Conservation (phyloP, 495 filamentous ascomycete genomes). For the Acidomyces sp. region DNA sequence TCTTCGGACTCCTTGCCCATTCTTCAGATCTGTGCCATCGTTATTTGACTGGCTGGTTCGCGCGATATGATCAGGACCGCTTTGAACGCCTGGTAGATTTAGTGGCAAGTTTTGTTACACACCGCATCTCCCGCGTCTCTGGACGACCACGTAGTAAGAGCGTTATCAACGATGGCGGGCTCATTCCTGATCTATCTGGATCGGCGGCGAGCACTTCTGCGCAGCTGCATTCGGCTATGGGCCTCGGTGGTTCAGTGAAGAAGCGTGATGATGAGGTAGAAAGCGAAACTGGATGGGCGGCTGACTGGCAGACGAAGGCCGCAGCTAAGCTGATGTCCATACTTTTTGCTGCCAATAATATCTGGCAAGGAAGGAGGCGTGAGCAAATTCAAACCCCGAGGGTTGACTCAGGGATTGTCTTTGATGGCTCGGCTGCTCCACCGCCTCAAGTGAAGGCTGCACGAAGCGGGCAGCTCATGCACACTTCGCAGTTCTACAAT, state of each 20-base stretch:
- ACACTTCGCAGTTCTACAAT: slow-evolving; percentile 79
- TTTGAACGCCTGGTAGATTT: slow-evolving; percentile 66
- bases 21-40: slow-evolving; percentile 64
- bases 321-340: slow-evolving; percentile 71
- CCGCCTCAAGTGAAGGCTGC: slow-evolving; percentile 27
- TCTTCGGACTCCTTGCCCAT: slow-evolving; percentile 69
- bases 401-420: not conserved
- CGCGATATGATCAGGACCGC: slow-evolving; percentile 51
- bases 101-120: slow-evolving; percentile 66
- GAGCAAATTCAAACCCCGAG: slow-evolving; percentile 15
- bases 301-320: slow-evolving; percentile 86
- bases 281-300: slow-evolving; percentile 42
- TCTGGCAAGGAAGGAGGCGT: slow-evolving; percentile 23
- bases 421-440: not conserved
- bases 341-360: slow-evolving; percentile 72
- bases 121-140: slow-evolving; percentile 62
- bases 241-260: slow-evolving; percentile 40
- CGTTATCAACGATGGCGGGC: slow-evolving; percentile 44
- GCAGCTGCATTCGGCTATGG: slow-evolving; percentile 71
- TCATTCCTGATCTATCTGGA: slow-evolving; percentile 59
- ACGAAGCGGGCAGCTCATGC: slow-evolving; percentile 49
- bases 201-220: slow-evolving; percentile 39
- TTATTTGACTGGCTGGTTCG: slow-evolving; percentile 75
- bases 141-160: slow-evolving; percentile 48
- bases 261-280: slow-evolving; percentile 34